These are phyloP conservation scores for Hydnum rufescens DNA, from an alignment of 768 basidiomycete genomes.

Conservation along the genomic window DNA sequence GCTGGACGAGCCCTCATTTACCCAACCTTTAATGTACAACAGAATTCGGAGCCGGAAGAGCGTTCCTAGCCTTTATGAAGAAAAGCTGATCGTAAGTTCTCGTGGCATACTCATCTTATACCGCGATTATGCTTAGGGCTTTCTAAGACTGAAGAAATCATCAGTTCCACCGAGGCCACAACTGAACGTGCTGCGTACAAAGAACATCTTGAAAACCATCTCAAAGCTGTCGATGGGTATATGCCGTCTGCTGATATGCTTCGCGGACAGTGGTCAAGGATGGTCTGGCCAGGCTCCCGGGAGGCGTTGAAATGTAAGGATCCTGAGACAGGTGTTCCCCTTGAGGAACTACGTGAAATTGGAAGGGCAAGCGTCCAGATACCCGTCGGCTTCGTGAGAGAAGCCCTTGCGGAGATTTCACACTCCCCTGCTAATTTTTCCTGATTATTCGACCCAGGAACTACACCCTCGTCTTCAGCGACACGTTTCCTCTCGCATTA, in stretches of 20 bases:
- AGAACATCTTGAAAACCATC: constrained; percentile 38
- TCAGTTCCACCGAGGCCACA: constrained; percentile 31
- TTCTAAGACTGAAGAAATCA: constrained; percentile 32
- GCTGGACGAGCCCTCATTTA: constrained; percentile 69
- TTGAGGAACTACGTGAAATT: constrained; percentile 31
- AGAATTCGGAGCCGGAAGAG: constrained; percentile 58
- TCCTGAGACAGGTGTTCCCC: constrained; percentile 49
- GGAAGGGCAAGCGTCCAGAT: constrained; percentile 48
- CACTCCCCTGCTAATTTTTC: neutral
- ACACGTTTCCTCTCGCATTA: constrained; percentile 60
- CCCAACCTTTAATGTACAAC: constrained; percentile 81
- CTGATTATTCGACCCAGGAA: constrained; percentile 26
- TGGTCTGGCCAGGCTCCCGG: constrained; percentile 40
- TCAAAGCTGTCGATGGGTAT: constrained; percentile 30
- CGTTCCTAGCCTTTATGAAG: constrained; percentile 67
- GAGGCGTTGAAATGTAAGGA: constrained; percentile 25
- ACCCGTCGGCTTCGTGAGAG: constrained; percentile 43
- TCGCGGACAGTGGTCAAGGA: constrained; percentile 41
- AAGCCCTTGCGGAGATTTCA: neutral
- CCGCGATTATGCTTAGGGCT: constrained; percentile 1
- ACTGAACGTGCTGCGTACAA: constrained; percentile 38
- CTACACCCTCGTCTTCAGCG: constrained; percentile 60
- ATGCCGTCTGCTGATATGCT: constrained; percentile 35
- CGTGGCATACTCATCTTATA: neutral
- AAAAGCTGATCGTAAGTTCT: constrained; percentile 44